phyloP scores from a whole-genome alignment of 1,284 basidiomycete species.

The Heimioporus punctisporus region DNA sequence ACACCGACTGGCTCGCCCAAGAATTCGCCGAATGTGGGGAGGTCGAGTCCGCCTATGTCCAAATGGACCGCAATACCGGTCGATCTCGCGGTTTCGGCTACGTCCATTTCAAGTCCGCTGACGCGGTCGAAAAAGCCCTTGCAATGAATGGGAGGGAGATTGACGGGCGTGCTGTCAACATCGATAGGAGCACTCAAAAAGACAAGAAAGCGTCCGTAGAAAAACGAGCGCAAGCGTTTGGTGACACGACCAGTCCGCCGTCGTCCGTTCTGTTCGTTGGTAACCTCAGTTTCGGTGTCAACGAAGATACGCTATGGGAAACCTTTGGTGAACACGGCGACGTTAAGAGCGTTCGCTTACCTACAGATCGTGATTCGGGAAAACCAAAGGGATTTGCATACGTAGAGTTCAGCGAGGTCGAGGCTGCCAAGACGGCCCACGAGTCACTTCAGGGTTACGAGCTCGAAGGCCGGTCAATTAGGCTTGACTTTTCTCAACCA shows the following conservation, averaged over 20 bases:
- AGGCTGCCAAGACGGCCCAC: constrained; percentile 83
- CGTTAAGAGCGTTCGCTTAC: constrained; percentile 88
- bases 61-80: constrained; percentile 89
- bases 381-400: constrained; percentile 97
- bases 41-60: constrained; percentile 86
- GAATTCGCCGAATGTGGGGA: constrained; percentile 93
- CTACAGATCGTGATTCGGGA: constrained; percentile 93
- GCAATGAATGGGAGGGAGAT: constrained; percentile 84
- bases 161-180: constrained; percentile 88
- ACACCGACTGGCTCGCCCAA: constrained; percentile 93
- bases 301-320: constrained; percentile 91
- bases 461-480: constrained; percentile 81
- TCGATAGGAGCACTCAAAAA: constrained; percentile 79
- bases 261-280: constrained; percentile 89
- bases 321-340: constrained; percentile 91
- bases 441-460: constrained; percentile 74
- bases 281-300: constrained; percentile 83
- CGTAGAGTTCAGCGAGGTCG: constrained; percentile 89
- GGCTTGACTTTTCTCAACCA: constrained; percentile 93
- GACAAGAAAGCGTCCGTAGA: constrained; percentile 59
- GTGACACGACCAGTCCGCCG: constrained; percentile 72
- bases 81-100: constrained; percentile 95
- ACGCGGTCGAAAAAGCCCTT: constrained; percentile 80
- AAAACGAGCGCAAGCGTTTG: constrained; percentile 78
- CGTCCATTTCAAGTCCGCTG: constrained; percentile 86